These are phyloP conservation scores for Carallia brachiata DNA, from an alignment of 345 rosid species.

Conservation along the genomic window DNA sequence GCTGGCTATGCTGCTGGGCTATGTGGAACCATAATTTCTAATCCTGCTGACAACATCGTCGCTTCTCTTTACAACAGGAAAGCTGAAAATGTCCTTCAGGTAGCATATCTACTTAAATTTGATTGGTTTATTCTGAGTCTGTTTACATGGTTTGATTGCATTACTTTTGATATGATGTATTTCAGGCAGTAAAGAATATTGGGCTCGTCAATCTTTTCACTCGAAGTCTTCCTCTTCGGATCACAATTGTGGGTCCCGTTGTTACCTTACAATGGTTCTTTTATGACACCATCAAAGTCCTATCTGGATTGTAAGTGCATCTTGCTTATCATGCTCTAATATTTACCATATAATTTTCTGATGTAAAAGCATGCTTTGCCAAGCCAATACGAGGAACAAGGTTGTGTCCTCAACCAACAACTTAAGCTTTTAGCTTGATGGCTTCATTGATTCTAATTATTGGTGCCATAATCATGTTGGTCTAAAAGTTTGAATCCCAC, in stretches of 20 bases:
- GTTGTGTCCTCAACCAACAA: too few species aligned
- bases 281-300: slow-evolving; percentile 57
- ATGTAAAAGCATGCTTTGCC: not conserved
- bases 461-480: too few species aligned
- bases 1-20: slow-evolving; percentile 56
- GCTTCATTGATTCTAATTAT: too few species aligned
- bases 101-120: slow-evolving; percentile 3
- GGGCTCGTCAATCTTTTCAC: slow-evolving; percentile 55
- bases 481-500: too few species aligned
- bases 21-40: slow-evolving; percentile 49
- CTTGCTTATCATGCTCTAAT: not conserved
- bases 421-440: too few species aligned
- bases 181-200: slow-evolving; percentile 56
- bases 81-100: slow-evolving; percentile 50
- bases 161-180: not conserved
- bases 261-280: slow-evolving; percentile 60
- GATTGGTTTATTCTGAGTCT: too few species aligned
- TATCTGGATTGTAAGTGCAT: slow-evolving; percentile 59
- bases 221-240: slow-evolving; percentile 65
- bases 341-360: too few species aligned
- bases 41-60: slow-evolving; percentile 61
- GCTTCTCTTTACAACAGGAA: slow-evolving; percentile 55
- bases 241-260: slow-evolving; percentile 56
- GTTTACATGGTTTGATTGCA: not conserved
- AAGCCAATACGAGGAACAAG: too few species aligned